These are phyloP conservation scores for Tieghemostelium lacteum DNA, from an alignment of 78 protist genomes.

Conservation along the genomic window DNA sequence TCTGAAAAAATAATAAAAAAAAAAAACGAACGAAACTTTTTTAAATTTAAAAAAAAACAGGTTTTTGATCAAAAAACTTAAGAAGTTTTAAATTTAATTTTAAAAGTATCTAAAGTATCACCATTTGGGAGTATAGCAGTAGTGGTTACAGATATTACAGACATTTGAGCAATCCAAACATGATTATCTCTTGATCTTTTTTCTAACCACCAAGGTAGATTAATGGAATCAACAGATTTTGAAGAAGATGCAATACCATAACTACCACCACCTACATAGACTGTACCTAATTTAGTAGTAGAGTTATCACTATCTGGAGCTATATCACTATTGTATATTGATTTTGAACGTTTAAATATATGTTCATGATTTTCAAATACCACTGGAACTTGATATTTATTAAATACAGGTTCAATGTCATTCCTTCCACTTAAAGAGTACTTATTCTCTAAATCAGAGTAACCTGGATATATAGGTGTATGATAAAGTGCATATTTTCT, in stretches of 20 bases:
- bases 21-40: neutral
- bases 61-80: too few species aligned
- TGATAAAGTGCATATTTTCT: slow-evolving; percentile 22
- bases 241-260: slow-evolving; percentile 31
- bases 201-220: slow-evolving; percentile 22
- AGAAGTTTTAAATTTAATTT: too few species aligned
- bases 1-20: neutral
- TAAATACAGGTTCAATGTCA: slow-evolving; percentile 13
- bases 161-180: neutral
- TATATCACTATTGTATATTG: neutral
- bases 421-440: slow-evolving; percentile 6
- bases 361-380: slow-evolving; percentile 71
- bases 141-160: neutral
- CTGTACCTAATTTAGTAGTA: neutral
- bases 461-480: slow-evolving; percentile 45
- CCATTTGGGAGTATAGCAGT: neutral
- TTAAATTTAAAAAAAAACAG: too few species aligned
- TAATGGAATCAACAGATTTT: neutral
- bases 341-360: slow-evolving; percentile 32
- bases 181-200: slow-evolving; percentile 11
- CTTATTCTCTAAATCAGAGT: neutral
- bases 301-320: neutral
- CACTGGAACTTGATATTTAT: slow-evolving; percentile 27
- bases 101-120: neutral
- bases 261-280: slow-evolving; percentile 46